These are phyloP conservation scores for Nakataea oryzae DNA, from an alignment of 2,329 filamentous ascomycete genomes.

Conservation along the genomic window DNA sequence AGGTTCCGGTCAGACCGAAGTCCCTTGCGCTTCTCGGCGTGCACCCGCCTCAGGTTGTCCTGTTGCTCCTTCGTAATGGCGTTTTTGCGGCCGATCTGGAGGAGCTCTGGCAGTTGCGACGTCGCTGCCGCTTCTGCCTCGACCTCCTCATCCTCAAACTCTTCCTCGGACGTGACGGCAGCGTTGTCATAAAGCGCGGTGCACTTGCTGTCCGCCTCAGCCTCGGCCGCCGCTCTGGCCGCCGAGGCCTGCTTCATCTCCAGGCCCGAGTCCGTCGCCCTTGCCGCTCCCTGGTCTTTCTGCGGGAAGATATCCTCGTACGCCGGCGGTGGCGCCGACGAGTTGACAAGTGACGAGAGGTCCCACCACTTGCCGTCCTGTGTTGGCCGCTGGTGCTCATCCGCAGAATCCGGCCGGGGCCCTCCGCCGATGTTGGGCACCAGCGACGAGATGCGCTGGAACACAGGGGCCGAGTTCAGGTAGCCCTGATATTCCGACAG, in stretches of 20 bases:
- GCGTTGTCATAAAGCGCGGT: slow-evolving; percentile 35
- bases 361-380: slow-evolving; percentile 58
- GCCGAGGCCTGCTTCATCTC: slow-evolving; percentile 50
- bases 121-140: slow-evolving; percentile 13
- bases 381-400: slow-evolving; percentile 12
- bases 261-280: slow-evolving; percentile 17
- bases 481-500: slow-evolving; percentile 59
- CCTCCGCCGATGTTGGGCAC: slow-evolving; percentile 51
- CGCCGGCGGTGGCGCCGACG: slow-evolving; percentile 52
- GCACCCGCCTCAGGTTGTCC: slow-evolving; percentile 49
- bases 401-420: background rate
- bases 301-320: slow-evolving; percentile 63
- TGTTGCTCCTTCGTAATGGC: slow-evolving; percentile 56
- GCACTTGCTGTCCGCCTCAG: slow-evolving; percentile 48
- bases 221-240: slow-evolving; percentile 45
- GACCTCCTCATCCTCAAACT: slow-evolving; percentile 26
- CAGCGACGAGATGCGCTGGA: slow-evolving; percentile 61
- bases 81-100: slow-evolving; percentile 53
- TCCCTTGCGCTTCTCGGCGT: slow-evolving; percentile 52
- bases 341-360: slow-evolving; percentile 27
- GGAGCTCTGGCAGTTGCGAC: slow-evolving; percentile 26
- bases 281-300: slow-evolving; percentile 16
- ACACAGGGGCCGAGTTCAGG: slow-evolving; percentile 46
- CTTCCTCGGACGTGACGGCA: slow-evolving; percentile 10
- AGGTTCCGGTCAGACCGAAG: slow-evolving; percentile 54